Percentiles rank a stretch among this genome's conserved stretches.
Evolutionary conservation across 768 basidiomycete genomes (phyloP).

Genomic region (Cyclocybe cylindracea): DNA sequence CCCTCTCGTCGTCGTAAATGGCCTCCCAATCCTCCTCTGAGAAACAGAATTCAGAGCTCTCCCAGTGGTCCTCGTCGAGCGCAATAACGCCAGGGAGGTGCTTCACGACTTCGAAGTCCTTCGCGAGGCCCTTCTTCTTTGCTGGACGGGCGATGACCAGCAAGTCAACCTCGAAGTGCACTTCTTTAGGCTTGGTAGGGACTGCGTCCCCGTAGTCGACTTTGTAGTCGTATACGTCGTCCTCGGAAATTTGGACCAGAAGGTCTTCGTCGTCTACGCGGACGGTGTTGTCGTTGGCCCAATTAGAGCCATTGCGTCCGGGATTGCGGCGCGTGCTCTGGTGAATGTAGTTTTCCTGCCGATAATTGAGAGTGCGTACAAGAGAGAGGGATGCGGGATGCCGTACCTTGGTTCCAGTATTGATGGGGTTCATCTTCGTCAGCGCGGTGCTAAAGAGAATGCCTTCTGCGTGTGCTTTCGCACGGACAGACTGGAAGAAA

Average conservation of each 20-base stretch:
- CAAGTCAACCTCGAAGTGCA: conserved; percentile 21
- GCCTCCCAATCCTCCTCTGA: conserved; percentile 24
- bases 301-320: conserved; percentile 22
- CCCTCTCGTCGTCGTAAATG: conserved; percentile 20
- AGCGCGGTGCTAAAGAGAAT: conserved; percentile 13
- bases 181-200: conserved; percentile 1
- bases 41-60: not conserved
- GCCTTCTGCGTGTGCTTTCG: conserved; percentile 20
- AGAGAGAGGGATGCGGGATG: not conserved
- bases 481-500: conserved; percentile 13
- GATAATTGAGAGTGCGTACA: not conserved
- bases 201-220: conserved; percentile 12
- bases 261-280: conserved; percentile 23
- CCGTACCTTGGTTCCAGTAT: conserved; percentile 7
- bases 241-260: conserved; percentile 4
- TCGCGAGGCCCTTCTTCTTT: conserved; percentile 29
- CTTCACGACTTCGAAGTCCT: conserved; percentile 19
- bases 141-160: conserved; percentile 33
- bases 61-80: not conserved
- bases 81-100: not conserved
- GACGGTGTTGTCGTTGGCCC: conserved; percentile 22
- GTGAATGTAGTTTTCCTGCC: conserved; percentile 4
- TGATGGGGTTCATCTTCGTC: not conserved
- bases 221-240: conserved; percentile 19
- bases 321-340: conserved; percentile 17